These are phyloP conservation scores for Withania somnifera DNA, from an alignment of 305 asterid genomes.

Conservation along the genomic window DNA sequence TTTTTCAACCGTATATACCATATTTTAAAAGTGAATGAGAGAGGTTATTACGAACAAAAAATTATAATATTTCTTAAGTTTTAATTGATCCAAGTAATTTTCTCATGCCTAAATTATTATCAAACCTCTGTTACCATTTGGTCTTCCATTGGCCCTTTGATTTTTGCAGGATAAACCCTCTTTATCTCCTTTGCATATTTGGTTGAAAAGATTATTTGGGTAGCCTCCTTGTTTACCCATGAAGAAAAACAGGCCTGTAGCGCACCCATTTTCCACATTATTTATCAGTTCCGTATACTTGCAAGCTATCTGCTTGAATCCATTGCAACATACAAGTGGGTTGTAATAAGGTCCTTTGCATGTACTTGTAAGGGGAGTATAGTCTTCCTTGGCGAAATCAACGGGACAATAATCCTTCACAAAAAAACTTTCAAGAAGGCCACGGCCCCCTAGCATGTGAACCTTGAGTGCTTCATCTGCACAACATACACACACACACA, in stretches of 20 bases:
- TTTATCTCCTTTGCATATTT: neutral
- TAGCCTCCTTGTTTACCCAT: neutral
- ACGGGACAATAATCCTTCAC: neutral
- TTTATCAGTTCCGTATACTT: neutral
- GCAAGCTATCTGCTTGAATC: neutral
- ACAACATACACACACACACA: neutral
- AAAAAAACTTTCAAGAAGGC: neutral
- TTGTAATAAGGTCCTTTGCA: neutral
- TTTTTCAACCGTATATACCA: neutral
- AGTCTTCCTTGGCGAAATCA: neutral
- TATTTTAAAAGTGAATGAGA: neutral
- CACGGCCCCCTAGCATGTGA: neutral
- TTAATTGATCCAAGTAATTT: neutral
- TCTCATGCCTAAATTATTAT: neutral
- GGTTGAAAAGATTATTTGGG: neutral
- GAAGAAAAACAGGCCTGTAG: neutral
- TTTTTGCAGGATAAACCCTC: neutral
- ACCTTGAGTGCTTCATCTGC: neutral
- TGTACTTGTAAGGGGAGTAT: neutral
- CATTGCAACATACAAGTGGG: neutral
- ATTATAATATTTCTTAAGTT: too few species aligned
- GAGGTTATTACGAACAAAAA: neutral
- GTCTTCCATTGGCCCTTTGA: too few species aligned
- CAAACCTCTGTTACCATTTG: neutral
- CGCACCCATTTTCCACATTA: neutral